Evolutionary conservation across 257 asterid species (phyloP), one percentile per base, ranked within the genome.

Genomic region (Handroanthus guayacan): DNA sequence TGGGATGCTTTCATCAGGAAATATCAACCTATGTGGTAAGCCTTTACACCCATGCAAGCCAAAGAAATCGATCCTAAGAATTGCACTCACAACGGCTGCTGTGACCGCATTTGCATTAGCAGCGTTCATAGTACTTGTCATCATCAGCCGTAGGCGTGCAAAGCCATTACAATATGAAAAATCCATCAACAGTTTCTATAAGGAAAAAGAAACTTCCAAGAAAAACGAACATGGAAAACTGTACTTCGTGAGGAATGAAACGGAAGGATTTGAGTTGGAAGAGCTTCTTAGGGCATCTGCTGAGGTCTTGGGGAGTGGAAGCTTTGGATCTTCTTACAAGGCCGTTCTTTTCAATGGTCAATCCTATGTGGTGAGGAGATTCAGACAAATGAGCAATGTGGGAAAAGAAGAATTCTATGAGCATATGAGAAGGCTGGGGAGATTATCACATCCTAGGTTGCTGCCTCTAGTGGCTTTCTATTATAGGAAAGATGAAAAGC

Each of bases 231-330:
- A 82, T 34, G 77, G 85, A n/a, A 78, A 74, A 13, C 45, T 89
- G 12, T 68, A 75, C 60, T 89, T 89, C 63, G 85, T 87, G 48
- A 82, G 86, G 52, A 81, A 69, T 17, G 84, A 72, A 4, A 44
- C 80, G 16, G 82, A 81, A 44, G 83, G 72, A 44, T 90, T 90
- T 44, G 89, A 83, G 41, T 65, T 88, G 62, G 89, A 80, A 43
- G 88, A 87, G 60, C 68, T 90, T 25, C 81, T 90, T 4, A 81
- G 82, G 74, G 93, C 96, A 17, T 84, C 93, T 5, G 93, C 93
- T 13, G 87, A 90, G 60, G 85, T 90, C 1, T 47, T 90, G 80
- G 93, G 96, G 4, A 84, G 90, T 76, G 95, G 95, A 70, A 82
- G 82, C 84, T 82, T 87, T 51, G 95, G 95, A 0, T 87, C 95